Evolutionary conservation across 345 rosid species (phyloP).

Genomic region (Camelina sativa): DNA sequence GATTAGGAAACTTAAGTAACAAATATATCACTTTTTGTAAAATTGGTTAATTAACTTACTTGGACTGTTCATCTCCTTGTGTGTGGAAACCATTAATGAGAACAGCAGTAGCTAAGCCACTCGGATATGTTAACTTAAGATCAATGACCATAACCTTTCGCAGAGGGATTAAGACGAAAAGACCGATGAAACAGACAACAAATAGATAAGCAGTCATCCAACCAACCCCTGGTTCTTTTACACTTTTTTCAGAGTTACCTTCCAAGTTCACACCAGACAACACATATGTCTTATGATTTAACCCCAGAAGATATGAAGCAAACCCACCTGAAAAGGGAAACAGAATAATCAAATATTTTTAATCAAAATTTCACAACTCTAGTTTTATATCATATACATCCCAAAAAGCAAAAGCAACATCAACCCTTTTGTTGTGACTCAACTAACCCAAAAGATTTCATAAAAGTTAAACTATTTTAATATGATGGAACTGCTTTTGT

Average conservation of each 20-base stretch:
- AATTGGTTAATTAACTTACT: conserved; percentile 44
- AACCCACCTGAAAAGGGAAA: conserved; percentile 70
- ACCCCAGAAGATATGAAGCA: conserved; percentile 86
- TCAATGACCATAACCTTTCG: conserved; percentile 91
- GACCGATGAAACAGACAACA: conserved; percentile 89
- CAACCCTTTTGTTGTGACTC: conserved; percentile 15
- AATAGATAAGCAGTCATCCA: conserved; percentile 94
- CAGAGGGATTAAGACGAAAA: conserved; percentile 90
- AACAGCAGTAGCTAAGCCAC: conserved; percentile 92
- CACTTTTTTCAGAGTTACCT: conserved; percentile 67
- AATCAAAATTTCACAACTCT: background rate
- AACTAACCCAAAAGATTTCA: conserved; percentile 20
- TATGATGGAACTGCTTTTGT: conserved; percentile 4
- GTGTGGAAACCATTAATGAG: conserved; percentile 95
- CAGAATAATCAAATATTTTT: background rate
- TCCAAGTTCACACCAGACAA: conserved; percentile 68
- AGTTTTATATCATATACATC: conserved; percentile 13
- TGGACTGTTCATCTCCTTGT: conserved; percentile 74
- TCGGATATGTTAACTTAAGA: conserved; percentile 82
- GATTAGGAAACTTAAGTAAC: conserved; percentile 6
- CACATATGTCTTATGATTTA: conserved; percentile 81
- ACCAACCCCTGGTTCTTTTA: conserved; percentile 88
- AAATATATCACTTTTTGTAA: background rate
- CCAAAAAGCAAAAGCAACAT: conserved; percentile 33
- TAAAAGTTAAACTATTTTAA: conserved; percentile 6